Percentiles rank a stretch among this genome's conserved stretches.
Conservation (phyloP, 1,284 basidiomycete species). For the Naganishia liquefaciens region DNA sequence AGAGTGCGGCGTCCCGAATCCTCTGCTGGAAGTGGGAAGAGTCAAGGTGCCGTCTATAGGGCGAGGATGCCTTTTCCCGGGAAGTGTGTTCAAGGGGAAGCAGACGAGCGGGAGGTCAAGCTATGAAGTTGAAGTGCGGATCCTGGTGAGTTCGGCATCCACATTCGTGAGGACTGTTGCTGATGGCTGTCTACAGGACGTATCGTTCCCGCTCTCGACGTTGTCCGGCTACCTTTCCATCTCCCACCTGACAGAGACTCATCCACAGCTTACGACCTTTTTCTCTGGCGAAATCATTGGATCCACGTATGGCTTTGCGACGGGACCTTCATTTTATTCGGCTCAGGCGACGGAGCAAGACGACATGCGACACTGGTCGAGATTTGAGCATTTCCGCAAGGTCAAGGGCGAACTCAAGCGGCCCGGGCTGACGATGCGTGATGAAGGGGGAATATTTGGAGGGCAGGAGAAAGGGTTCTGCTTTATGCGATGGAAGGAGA, state of each 20-base stretch:
- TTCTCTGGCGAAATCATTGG: conserved; percentile 94
- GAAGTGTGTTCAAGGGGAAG: conserved; percentile 72
- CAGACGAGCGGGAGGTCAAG: conserved; percentile 80
- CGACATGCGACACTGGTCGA: conserved; percentile 85
- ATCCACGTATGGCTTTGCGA: conserved; percentile 76
- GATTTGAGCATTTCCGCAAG: conserved; percentile 80
- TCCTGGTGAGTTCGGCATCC: conserved; percentile 63
- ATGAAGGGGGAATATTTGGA: conserved; percentile 40
- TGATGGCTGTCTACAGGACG: conserved; percentile 65
- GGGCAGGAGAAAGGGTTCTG: conserved; percentile 53
- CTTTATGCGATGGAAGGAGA: conserved; percentile 97
- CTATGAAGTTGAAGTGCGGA: conserved; percentile 79
- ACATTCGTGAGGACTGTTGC: conserved; percentile 20
- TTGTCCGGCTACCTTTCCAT: conserved; percentile 87
- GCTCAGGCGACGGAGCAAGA: conserved; percentile 85
- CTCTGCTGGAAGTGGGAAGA: conserved; percentile 58
- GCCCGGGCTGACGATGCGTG: conserved; percentile 72
- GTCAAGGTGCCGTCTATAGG: conserved; percentile 9
- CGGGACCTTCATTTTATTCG: conserved; percentile 59
- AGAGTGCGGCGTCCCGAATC: conserved; percentile 56
- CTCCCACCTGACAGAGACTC: conserved; percentile 81
- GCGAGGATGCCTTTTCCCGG: conserved; percentile 78
- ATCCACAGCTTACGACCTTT: conserved; percentile 86
- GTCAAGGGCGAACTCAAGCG: conserved; percentile 67
- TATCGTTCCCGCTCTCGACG: conserved; percentile 74